phyloP scores from a whole-genome alignment of 306 rosid species.

The Macrotyloma uniflorum region DNA sequence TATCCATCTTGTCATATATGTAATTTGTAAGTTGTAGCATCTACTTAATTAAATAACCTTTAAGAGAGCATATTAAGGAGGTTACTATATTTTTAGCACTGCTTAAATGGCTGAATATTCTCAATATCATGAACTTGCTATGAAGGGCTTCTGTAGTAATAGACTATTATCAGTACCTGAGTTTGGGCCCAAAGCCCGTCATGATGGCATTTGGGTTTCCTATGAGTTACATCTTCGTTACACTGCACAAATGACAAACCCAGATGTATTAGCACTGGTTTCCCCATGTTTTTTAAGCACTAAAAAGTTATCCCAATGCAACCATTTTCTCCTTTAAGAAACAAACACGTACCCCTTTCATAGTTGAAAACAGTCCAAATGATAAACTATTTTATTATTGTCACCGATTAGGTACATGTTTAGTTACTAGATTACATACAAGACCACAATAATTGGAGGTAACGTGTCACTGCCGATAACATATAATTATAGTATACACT shows the following conservation, averaged over 20 bases:
- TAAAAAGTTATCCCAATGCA: conserved; percentile 6
- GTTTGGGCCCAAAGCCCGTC: conserved; percentile 37
- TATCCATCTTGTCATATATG: not conserved
- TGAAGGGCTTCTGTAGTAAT: not conserved
- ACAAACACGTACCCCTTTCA: not conserved
- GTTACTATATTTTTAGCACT: not conserved
- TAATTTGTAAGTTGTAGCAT: not conserved
- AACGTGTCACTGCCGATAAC: conserved; percentile 8
- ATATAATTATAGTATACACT: not conserved
- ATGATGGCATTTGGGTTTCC: conserved; percentile 5
- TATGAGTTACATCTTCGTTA: conserved; percentile 9
- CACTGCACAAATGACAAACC: conserved; percentile 17
- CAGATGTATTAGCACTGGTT: not conserved
- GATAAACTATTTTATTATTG: not conserved
- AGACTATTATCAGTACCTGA: not conserved
- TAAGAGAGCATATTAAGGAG: too few species aligned
- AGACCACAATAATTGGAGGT: not conserved
- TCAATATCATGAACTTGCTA: not conserved
- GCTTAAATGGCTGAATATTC: not conserved
- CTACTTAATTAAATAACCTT: not conserved
- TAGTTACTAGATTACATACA: not conserved
- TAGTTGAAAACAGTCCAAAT: not conserved
- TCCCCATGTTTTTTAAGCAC: not conserved
- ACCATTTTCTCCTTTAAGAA: not conserved
- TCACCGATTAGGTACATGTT: conserved; percentile 7